A percentile compares a stretch with the other conserved stretches of the same genome.
phyloP scores from a whole-genome alignment of 2,329 filamentous ascomycete genomes.

The Gliomastix tumulicola region DNA sequence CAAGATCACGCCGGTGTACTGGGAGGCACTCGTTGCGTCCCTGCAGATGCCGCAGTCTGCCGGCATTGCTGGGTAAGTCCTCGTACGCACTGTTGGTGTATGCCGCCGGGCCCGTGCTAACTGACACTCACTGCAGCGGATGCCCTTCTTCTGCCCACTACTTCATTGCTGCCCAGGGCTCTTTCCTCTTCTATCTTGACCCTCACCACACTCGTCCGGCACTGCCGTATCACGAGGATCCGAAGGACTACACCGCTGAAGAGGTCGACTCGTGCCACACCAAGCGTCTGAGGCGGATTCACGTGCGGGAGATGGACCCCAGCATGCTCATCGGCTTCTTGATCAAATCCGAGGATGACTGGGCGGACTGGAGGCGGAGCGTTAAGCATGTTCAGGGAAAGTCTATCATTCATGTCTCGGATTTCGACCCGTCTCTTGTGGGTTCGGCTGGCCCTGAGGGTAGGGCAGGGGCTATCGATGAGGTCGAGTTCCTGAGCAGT shows the following conservation, averaged over 20 bases:
- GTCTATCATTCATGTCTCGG: constrained; percentile 76
- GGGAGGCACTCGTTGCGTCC: constrained; percentile 81
- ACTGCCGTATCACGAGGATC: constrained; percentile 54
- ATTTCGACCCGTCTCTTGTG: constrained; percentile 54
- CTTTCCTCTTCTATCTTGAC: constrained; percentile 88
- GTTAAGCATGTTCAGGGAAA: constrained; percentile 74
- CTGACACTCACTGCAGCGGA: constrained; percentile 47
- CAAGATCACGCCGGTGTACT: constrained; percentile 89
- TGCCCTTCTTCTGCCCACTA: constrained; percentile 80
- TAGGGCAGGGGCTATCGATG: constrained; percentile 71
- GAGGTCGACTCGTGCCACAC: constrained; percentile 86
- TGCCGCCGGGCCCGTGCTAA: background rate
- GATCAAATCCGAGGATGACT: constrained; percentile 76
- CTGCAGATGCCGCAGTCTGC: constrained; percentile 89
- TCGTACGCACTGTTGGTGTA: background rate
- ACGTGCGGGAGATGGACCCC: constrained; percentile 90
- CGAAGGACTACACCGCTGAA: constrained; percentile 55
- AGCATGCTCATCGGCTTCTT: constrained; percentile 96
- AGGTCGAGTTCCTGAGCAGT: constrained; percentile 85
- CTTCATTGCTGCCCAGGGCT: constrained; percentile 56
- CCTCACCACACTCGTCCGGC: constrained; percentile 79
- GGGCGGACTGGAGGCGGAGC: constrained; percentile 72
- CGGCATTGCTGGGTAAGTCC: constrained; percentile 80
- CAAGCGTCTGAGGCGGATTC: constrained; percentile 70
- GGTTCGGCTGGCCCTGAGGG: constrained; percentile 44